phyloP scores from a whole-genome alignment of 2,329 filamentous ascomycete species.

The Fusarium lateritium region DNA sequence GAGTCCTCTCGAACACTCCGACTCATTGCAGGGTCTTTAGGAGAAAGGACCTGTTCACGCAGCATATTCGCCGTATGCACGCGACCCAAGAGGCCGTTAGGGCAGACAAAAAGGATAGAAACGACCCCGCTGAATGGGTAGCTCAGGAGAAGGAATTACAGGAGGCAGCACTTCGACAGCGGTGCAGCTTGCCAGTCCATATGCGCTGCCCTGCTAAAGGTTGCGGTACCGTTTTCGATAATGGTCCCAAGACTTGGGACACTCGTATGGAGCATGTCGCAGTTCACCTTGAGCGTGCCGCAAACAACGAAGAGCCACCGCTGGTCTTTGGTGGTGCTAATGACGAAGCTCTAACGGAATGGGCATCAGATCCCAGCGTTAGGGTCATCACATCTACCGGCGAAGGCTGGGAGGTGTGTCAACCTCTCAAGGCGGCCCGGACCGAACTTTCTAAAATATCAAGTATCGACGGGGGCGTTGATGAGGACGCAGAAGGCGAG shows the following conservation, averaged over 20 bases:
- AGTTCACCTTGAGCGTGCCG: constrained; percentile 76
- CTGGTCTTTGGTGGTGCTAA: constrained; percentile 58
- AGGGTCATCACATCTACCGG: constrained; percentile 53
- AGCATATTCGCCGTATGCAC: constrained; percentile 92
- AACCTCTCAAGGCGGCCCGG: constrained; percentile 47
- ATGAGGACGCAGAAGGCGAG: constrained; percentile 52
- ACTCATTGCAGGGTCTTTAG: constrained; percentile 81
- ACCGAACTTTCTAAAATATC: constrained; percentile 26
- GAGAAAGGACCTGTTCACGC: constrained; percentile 91
- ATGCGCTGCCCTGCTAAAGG: constrained; percentile 74
- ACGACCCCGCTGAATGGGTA: constrained; percentile 60
- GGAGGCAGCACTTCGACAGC: constrained; percentile 69
- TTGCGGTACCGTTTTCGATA: constrained; percentile 72
- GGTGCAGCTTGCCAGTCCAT: constrained; percentile 72
- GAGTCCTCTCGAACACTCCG: constrained; percentile 46
- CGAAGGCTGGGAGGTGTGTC: constrained; percentile 54
- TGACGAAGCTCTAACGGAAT: constrained; percentile 58
- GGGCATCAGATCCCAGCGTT: constrained; percentile 57
- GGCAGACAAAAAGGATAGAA: constrained; percentile 57
- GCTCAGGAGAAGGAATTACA: constrained; percentile 70
- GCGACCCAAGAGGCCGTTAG: constrained; percentile 56
- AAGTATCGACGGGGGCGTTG: constrained; percentile 16
- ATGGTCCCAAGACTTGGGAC: constrained; percentile 79
- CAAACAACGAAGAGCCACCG: constrained; percentile 42
- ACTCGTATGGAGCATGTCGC: constrained; percentile 90